A percentile compares a stretch with the other conserved stretches of the same genome.
phyloP scores from a whole-genome alignment of 2,329 filamentous ascomycete species.

The Pseudogymnoascus sp. region DNA sequence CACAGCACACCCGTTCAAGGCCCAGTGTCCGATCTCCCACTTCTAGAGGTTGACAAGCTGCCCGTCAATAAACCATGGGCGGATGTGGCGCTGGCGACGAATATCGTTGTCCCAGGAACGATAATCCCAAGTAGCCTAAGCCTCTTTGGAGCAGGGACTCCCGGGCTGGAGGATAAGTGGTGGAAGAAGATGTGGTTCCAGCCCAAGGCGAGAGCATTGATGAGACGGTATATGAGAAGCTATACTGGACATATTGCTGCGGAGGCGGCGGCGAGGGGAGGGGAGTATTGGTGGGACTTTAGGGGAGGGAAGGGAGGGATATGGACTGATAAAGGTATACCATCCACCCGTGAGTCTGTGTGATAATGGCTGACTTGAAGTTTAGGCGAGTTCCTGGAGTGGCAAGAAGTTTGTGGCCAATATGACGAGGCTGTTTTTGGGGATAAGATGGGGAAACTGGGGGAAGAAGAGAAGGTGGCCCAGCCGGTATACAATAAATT shows the following conservation, averaged over 20 bases:
- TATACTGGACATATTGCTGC: conserved; percentile 34
- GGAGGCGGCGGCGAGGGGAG: conserved; percentile 36
- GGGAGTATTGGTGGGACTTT: conserved; percentile 39
- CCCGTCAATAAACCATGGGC: conserved; percentile 10
- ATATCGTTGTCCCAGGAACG: conserved; percentile 10
- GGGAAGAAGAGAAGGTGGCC: conserved; percentile 25
- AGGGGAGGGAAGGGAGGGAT: conserved; percentile 44
- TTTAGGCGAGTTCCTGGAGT: conserved; percentile 36
- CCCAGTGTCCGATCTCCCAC: conserved; percentile 1
- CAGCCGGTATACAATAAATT: conserved; percentile 32
- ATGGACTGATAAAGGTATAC: conserved; percentile 38
- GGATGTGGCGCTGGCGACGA: conserved; percentile 12
- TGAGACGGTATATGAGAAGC: conserved; percentile 39
- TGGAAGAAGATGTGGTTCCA: conserved; percentile 43
- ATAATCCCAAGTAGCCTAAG: conserved; percentile 10
- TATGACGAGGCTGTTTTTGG: conserved; percentile 37
- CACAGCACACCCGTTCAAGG: not conserved
- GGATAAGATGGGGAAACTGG: conserved; percentile 37
- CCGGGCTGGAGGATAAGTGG: conserved; percentile 20
- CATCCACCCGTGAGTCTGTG: not conserved
- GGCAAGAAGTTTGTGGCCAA: conserved; percentile 38
- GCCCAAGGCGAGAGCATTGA: conserved; percentile 37
- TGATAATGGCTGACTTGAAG: not conserved
- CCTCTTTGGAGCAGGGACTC: not conserved
- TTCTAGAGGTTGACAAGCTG: conserved; percentile 13